These are phyloP conservation scores for Eremomyces bilateralis DNA, from an alignment of 495 filamentous ascomycete genomes.

Conservation along the genomic window DNA sequence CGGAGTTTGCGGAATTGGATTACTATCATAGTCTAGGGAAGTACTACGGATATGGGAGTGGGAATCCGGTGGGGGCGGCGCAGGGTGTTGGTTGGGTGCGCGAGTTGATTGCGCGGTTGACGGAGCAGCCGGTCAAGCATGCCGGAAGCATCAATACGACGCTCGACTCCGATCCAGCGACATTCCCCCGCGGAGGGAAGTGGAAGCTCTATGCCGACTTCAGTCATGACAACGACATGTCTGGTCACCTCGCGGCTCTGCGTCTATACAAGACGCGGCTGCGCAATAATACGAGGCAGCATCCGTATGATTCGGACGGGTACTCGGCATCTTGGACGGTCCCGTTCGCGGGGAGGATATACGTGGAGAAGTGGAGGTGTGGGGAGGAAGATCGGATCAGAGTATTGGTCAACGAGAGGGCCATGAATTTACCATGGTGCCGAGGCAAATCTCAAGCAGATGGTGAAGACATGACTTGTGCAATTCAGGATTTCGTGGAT, in stretches of 20 bases:
- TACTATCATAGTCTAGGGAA: conserved; percentile 57
- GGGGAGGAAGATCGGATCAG: conserved; percentile 38
- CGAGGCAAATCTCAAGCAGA: no score
- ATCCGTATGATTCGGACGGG: conserved; percentile 26
- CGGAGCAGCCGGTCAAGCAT: conserved; percentile 39
- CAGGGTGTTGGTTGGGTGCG: conserved; percentile 72
- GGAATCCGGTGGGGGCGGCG: conserved; percentile 53
- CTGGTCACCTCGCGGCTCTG: conserved; percentile 45
- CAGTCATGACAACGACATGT: conserved; percentile 72
- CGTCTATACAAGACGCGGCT: conserved; percentile 45
- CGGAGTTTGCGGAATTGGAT: conserved; percentile 55
- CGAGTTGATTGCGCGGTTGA: conserved; percentile 66
- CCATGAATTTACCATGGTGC: no score
- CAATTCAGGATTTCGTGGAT: no score
- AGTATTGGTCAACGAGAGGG: conserved; percentile 66
- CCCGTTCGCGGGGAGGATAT: conserved; percentile 55
- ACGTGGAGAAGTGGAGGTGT: conserved; percentile 72
- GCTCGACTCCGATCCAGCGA: conserved; percentile 33
- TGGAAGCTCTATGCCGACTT: conserved; percentile 56
- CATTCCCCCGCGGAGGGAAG: conserved; percentile 42
- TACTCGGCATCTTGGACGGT: conserved; percentile 55
- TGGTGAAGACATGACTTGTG: no score
- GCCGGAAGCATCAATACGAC: conserved; percentile 51
- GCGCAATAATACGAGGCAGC: conserved; percentile 21
- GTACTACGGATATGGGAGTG: conserved; percentile 58